phyloP scores from a whole-genome alignment of 352 stramenopile species.

The Thraustochytrium striatum region DNA sequence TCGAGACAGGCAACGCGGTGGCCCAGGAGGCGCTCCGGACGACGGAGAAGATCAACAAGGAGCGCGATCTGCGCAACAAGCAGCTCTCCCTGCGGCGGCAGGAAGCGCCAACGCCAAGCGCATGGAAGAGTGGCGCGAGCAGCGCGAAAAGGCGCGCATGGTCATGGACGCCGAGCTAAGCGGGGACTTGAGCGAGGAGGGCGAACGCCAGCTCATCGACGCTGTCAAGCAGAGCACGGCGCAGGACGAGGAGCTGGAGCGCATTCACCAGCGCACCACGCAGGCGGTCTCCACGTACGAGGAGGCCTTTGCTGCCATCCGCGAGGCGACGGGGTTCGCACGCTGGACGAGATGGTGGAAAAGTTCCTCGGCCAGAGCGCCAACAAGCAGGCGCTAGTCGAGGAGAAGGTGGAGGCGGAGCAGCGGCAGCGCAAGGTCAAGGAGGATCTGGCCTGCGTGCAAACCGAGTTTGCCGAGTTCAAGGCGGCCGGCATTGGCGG shows the following conservation, averaged over 20 bases:
- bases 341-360: conserved; percentile 63
- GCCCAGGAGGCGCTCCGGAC: conserved; percentile 6
- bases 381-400: conserved; percentile 43
- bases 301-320: conserved; percentile 75
- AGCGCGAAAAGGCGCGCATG: conserved; percentile 38
- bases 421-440: conserved; percentile 41
- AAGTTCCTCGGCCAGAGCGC: conserved; percentile 43
- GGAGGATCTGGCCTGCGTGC: conserved; percentile 36
- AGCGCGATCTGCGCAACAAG: conserved; percentile 35
- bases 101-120: conserved; percentile 30
- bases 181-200: conserved; percentile 37
- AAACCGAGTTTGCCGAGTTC: conserved; percentile 45
- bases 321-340: conserved; percentile 74
- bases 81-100: conserved; percentile 18
- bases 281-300: conserved; percentile 73
- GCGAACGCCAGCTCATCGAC: conserved; percentile 26
- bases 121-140: conserved; percentile 40
- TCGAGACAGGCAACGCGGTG: conserved; percentile 27
- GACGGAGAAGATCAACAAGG: background rate
- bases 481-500: conserved; percentile 40
- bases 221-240: conserved; percentile 6
- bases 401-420: conserved; percentile 39
- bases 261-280: conserved; percentile 8
- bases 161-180: conserved; percentile 28
- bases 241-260: conserved; percentile 42